Conservation (phyloP, 23 red algal genomes). For the Gracilariopsis chorda region DNA sequence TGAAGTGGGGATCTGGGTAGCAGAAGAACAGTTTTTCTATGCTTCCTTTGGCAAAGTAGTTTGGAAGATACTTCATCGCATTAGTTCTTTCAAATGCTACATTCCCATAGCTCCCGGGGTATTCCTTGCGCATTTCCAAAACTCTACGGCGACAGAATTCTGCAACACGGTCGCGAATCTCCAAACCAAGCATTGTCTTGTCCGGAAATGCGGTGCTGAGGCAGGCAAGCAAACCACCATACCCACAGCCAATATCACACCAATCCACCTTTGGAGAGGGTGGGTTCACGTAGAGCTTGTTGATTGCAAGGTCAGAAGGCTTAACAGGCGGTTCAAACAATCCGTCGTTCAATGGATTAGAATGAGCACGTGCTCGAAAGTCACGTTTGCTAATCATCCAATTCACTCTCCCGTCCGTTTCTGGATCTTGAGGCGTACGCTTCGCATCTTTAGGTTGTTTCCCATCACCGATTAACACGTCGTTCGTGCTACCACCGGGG, state of each 20-base stretch:
- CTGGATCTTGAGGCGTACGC: too few relatives aligned
- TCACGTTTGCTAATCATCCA: constrained; percentile 76
- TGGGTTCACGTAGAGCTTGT: constrained; percentile 12
- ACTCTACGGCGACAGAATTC: constrained; percentile 58
- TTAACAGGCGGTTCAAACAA: constrained; percentile 67
- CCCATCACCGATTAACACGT: too few relatives aligned
- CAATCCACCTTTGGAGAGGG: constrained; percentile 29
- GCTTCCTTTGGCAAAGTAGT: constrained; percentile 66
- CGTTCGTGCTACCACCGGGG: too few relatives aligned
- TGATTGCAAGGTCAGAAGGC: constrained; percentile 43
- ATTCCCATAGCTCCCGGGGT: constrained; percentile 53
- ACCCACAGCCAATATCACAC: constrained; percentile 95
- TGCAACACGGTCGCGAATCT: constrained; percentile 85
- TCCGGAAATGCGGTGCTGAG: constrained; percentile 60
- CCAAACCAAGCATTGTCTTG: constrained; percentile 82
- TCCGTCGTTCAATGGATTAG: constrained; percentile 90
- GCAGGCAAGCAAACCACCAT: constrained; percentile 81
- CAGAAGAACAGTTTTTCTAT: constrained; percentile 90
- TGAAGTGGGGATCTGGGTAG: constrained; percentile 99
- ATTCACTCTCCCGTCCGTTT: neutral
- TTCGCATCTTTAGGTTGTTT: too few relatives aligned
- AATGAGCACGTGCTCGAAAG: constrained; percentile 89
- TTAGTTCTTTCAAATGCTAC: constrained; percentile 91
- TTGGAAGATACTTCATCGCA: constrained; percentile 82
- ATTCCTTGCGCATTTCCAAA: constrained; percentile 54